These are phyloP conservation scores for Phalaenopsis equestris DNA, from an alignment of 106 monocot species.

Conservation along the genomic window DNA sequence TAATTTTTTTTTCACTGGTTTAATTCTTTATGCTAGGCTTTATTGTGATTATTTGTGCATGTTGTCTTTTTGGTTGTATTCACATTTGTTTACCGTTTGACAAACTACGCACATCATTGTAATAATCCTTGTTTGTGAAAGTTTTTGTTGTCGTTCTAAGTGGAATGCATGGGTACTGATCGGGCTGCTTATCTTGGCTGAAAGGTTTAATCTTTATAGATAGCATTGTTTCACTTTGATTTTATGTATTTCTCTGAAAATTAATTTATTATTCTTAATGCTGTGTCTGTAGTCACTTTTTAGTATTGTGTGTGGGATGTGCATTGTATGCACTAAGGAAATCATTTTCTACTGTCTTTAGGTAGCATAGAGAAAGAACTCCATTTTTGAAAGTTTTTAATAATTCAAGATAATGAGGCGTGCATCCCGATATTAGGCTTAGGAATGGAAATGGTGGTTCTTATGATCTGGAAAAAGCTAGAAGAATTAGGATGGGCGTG, in stretches of 20 bases:
- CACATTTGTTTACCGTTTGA: neutral
- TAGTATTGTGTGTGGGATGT: neutral
- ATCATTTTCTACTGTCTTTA: too few relatives aligned
- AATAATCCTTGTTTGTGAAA: neutral
- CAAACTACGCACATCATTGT: neutral
- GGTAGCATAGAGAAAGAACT: too few relatives aligned
- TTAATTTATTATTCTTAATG: neutral
- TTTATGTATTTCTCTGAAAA: neutral
- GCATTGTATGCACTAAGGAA: too few relatives aligned
- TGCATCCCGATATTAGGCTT: too few relatives aligned
- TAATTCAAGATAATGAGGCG: too few relatives aligned
- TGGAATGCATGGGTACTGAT: neutral
- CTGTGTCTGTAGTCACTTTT: neutral
- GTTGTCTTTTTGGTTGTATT: neutral
- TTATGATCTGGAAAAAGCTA: too few relatives aligned
- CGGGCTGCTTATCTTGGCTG: too few relatives aligned
- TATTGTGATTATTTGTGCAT: neutral
- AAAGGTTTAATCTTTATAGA: too few relatives aligned
- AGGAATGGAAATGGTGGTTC: too few relatives aligned
- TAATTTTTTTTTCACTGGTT: neutral
- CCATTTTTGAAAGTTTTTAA: too few relatives aligned
- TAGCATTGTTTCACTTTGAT: neutral
- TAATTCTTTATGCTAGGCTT: neutral
- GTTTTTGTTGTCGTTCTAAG: neutral
- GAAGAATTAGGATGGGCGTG: too few relatives aligned